A percentile compares a stretch with the other conserved stretches of the same genome.
Evolutionary conservation across 129 eudicot species (phyloP).

Genomic region (Heracleum sosnowskyi): DNA sequence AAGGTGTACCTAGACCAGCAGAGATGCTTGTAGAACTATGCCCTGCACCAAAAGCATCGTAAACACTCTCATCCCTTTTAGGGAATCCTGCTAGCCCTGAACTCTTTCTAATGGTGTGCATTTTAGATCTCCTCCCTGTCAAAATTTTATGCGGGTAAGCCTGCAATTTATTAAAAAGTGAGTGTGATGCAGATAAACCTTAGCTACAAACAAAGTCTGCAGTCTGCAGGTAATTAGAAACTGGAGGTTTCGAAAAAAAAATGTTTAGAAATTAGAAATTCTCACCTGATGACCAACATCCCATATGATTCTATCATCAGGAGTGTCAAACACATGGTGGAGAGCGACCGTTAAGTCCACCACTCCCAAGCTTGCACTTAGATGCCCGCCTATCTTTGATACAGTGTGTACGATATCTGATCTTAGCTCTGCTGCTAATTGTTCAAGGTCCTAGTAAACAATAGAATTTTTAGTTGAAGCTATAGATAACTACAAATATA

Average conservation of each 20-base stretch:
- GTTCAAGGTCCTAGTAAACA: constrained; percentile 56
- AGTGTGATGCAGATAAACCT: not conserved
- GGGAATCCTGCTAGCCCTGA: constrained; percentile 90
- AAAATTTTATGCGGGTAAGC: constrained; percentile 77
- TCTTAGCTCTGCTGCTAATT: constrained; percentile 70
- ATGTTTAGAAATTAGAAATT: not conserved
- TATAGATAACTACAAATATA: not conserved
- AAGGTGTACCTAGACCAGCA: constrained; percentile 76
- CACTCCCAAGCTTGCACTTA: constrained; percentile 85
- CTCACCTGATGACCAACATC: constrained; percentile 91
- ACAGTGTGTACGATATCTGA: constrained; percentile 64
- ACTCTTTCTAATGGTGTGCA: constrained; percentile 74
- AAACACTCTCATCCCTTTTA: constrained; percentile 71
- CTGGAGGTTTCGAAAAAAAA: not conserved
- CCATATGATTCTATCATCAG: constrained; percentile 80
- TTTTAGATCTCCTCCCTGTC: constrained; percentile 81
- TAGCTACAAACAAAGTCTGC: not conserved
- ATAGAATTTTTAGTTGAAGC: too few species aligned
- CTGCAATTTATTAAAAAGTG: constrained; percentile 21
- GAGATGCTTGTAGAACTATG: constrained; percentile 92
- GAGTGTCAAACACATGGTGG: constrained; percentile 78
- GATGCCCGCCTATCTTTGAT: constrained; percentile 70
- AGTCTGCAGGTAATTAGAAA: not conserved
- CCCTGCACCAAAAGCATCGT: constrained; percentile 89
- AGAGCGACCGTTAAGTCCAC: constrained; percentile 83